Base-by-base conservation (phyloP, 2,329 filamentous ascomycete species). In the Curvularia lunata region DNA sequence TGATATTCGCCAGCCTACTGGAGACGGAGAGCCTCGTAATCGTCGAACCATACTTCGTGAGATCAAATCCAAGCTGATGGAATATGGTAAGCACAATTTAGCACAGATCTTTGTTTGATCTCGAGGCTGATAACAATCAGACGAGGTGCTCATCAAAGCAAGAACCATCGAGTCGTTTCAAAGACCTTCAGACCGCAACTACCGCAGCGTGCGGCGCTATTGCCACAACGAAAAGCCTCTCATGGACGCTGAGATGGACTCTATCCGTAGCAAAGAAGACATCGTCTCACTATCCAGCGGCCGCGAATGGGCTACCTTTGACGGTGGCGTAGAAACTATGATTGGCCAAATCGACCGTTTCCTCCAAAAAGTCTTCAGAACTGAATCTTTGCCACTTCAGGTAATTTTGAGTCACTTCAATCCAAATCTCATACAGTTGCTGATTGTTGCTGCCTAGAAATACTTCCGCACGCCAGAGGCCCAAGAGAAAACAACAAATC, bases 261-360 rank as follows among this genome's bases (percentile, higher is more conserved):
- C 71, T 10, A 75, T 80, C n/a, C 72, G 70, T 28, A 71, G 66
- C 38, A 76, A 78, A 61, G 77, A 80, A 66, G 78, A 81, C 54
- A 74, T 75, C 18, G 64, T 80, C 1, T 78, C 74, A 0, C 65
- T 80, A 0, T 66, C 72, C 8, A 70, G 65, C 10, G 78, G 78
- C 1, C 71, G 78, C 9, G 78, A 81, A 54, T 75, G 77, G 65
- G 77, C 77, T 12, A 70, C 63, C 1, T 80, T 80, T 40, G 78
- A 81, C 25, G 73, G 73, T 3, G 64, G 74, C 7, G 70, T 80
- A 1, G 78, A 80, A 47, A 69, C 64, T 0, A 52, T 75, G 5
- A 68, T 76, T 5, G 62, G 63, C 2, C 66, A 68, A 13, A 48
- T 71, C 13, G 70, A 78, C 25, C 63, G 54, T 16, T 43, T 58